phyloP scores from a whole-genome alignment of 1,284 basidiomycete species.

The Tylopilus sp. region DNA sequence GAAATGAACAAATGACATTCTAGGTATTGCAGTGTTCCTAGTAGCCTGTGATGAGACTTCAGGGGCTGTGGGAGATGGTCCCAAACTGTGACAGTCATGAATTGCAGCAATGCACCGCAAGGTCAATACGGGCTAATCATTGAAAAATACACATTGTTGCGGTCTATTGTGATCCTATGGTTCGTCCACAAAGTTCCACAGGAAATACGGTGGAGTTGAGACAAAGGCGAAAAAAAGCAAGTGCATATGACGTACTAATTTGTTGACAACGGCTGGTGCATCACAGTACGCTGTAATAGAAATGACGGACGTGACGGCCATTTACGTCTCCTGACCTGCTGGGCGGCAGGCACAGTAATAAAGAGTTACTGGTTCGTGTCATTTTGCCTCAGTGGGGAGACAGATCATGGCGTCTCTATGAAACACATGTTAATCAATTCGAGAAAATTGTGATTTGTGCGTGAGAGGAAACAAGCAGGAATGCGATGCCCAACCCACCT shows the following conservation, averaged over 20 bases:
- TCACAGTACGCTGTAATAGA: slow-evolving; percentile 2
- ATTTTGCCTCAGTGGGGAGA: not conserved
- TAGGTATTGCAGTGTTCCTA: not conserved
- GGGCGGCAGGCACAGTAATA: slow-evolving; percentile 2
- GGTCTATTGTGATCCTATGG: not conserved
- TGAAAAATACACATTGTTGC: slow-evolving; percentile 5
- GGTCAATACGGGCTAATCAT: not conserved
- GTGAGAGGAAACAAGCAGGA: not conserved
- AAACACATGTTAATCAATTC: slow-evolving; percentile 14
- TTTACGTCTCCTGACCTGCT: slow-evolving; percentile 22
- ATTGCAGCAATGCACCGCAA: slow-evolving; percentile 10
- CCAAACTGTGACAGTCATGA: slow-evolving; percentile 5
- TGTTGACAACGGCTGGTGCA: not conserved
- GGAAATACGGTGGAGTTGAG: not conserved
- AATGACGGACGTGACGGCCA: not conserved
- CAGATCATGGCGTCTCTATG: not conserved
- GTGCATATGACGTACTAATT: not conserved
- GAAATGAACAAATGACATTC: not conserved
- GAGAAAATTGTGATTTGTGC: slow-evolving; percentile 9
- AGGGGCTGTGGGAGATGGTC: not conserved
- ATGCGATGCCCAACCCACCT: slow-evolving; percentile 7
- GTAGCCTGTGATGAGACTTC: not conserved
- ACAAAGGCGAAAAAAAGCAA: slow-evolving; percentile 1
- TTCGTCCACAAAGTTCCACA: not conserved
- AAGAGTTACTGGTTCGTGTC: not conserved